Base-by-base conservation (phyloP, 805 yeast genomes). In the Starmerella geochares region DNA sequence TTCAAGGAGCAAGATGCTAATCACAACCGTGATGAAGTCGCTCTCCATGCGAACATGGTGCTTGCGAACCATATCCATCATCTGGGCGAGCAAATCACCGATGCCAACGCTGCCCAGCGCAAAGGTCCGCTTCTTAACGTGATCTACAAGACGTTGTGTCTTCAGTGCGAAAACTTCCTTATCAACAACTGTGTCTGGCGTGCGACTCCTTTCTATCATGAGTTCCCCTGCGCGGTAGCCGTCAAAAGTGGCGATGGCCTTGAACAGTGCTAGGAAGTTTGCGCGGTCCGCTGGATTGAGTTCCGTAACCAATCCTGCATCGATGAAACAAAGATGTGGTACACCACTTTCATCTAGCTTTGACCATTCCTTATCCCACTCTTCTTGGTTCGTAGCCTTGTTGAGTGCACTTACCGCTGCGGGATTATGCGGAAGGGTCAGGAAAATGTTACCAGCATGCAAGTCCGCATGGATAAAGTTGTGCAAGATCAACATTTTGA, bases 21-120 rank as follows among this genome's bases (percentile, higher is more conserved):
- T 86, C n/a, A 92, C 83, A 21, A 92, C 95, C 27, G 95, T 86
- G 38, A 92, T 80, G 62, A 92, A 92, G 65, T 92, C 98, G 6
- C 95, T 94, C 62, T 92, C 99, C 95, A 92, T 84, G 62, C 96
- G 75, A 20, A 92, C 98, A 65, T 92, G 99, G 65, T 92, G 98
- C 10, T 72, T 70, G 54, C 97, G 72, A 17, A 92, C 97, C 96
- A 92, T 87, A 3, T 80, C 72, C 51, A 92, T 72, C 73, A 90
- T 88, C 60, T 80, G 83, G 58, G 86, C 92, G 50, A 92, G 71
- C 50, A 92, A 70, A 60, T 88, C 96, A 3, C 97, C 96, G 54
- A 92, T 85, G 32, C 90, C 83, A 13, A 92, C 81, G 42, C 86
- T 83, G 0, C 97, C 97, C 47, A 92, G 70, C 0, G 96, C 85